These are phyloP conservation scores for Salvia sclarea DNA, from an alignment of 305 asterid species.

Conservation along the genomic window DNA sequence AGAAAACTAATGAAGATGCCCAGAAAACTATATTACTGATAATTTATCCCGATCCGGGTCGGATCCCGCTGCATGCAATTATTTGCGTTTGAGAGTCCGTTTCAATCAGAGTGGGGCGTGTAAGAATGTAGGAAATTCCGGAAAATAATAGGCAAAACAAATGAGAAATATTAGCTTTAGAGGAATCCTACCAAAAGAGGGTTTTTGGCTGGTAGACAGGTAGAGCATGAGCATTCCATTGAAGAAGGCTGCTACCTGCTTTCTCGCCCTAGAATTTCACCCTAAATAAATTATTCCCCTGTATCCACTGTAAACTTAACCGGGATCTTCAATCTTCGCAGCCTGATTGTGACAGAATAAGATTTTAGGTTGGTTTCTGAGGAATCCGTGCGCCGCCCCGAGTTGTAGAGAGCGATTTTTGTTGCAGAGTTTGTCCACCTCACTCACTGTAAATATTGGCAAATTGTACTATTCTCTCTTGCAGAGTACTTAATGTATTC, in stretches of 20 bases:
- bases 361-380: slow-evolving; percentile 32
- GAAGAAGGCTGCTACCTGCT: slow-evolving; percentile 21
- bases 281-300: not conserved
- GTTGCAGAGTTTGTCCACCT: not conserved
- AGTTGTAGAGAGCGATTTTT: slow-evolving; percentile 13
- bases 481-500: slow-evolving; percentile 15
- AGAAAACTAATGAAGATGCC: no score
- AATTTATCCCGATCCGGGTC: no score
- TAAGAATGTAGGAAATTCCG: no score
- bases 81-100: no score
- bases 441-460: not conserved
- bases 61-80: no score
- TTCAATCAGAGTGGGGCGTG: no score
- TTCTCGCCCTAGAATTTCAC: slow-evolving; percentile 17
- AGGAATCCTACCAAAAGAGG: slow-evolving; percentile 22
- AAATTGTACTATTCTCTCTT: not conserved
- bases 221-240: not conserved
- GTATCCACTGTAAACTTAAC: not conserved
- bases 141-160: not conserved
- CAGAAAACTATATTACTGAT: no score
- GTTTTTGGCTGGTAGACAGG: slow-evolving; percentile 27
- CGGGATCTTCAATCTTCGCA: slow-evolving; percentile 15
- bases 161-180: not conserved
- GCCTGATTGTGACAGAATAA: slow-evolving; percentile 4
- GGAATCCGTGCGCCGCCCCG: slow-evolving; percentile 10